phyloP scores from a whole-genome alignment of 202 grass and related monocot species.

The Brachypodium distachyon region DNA sequence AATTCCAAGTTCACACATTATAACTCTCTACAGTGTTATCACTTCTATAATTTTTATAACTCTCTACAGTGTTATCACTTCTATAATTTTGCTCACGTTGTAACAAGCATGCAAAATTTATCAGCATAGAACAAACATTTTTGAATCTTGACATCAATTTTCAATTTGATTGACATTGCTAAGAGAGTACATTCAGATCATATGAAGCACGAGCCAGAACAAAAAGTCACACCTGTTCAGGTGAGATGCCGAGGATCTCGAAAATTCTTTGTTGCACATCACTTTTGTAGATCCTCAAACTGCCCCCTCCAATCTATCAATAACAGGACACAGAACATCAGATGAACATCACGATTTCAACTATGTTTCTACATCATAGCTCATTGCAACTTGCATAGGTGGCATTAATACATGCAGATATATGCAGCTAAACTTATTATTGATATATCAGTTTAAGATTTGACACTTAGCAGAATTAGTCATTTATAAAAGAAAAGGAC shows the following conservation, averaged over 20 bases:
- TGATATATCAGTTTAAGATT: not conserved
- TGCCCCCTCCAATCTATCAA: constrained; percentile 80
- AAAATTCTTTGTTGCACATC: constrained; percentile 91
- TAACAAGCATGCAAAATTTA: not conserved
- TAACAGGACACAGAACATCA: constrained; percentile 9
- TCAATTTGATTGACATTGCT: not conserved
- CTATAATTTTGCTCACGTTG: too few relatives aligned
- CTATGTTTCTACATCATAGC: not conserved
- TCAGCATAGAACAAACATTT: not conserved
- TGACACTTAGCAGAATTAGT: not conserved
- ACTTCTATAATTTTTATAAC: not conserved
- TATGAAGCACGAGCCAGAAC: not conserved
- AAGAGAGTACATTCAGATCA: too few relatives aligned
- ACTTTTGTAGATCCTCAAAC: constrained; percentile 91
- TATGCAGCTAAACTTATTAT: not conserved
- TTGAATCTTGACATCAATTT: not conserved
- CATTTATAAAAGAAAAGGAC: not conserved
- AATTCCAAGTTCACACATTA: not conserved
- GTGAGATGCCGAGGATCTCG: constrained; percentile 76
- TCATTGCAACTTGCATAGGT: not conserved
- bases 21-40: not conserved
- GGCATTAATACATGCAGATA: not conserved
- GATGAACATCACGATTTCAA: not conserved
- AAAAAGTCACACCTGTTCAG: constrained; percentile 47
- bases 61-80: not conserved